phyloP scores from a whole-genome alignment of 2,329 filamentous ascomycete genomes.

The Aspergillus tanneri region DNA sequence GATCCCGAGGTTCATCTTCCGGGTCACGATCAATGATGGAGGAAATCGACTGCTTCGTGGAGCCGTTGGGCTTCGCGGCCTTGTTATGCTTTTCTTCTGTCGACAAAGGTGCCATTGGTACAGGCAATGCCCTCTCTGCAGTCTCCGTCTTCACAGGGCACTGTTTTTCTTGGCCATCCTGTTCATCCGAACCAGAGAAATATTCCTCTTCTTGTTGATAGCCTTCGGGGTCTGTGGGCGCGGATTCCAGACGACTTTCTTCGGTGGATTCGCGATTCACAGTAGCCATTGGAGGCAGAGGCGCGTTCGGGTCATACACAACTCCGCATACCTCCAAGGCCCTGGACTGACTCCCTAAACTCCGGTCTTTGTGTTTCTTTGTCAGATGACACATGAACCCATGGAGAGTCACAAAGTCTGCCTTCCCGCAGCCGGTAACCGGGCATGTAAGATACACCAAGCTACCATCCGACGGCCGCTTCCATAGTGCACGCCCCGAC shows the following conservation, averaged over 20 bases:
- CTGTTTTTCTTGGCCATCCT: slow-evolving; percentile 23
- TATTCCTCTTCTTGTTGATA: slow-evolving; percentile 33
- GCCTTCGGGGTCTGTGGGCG: slow-evolving; percentile 30
- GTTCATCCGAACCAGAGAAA: slow-evolving; percentile 32
- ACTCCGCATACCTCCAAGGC: slow-evolving; percentile 42
- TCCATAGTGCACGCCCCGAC: slow-evolving; percentile 41
- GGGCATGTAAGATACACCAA: slow-evolving; percentile 43
- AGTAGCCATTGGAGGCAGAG: slow-evolving; percentile 34
- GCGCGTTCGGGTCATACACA: slow-evolving; percentile 39
- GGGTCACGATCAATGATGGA: slow-evolving; percentile 41
- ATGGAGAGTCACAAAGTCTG: slow-evolving; percentile 43
- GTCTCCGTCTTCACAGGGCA: slow-evolving; percentile 33
- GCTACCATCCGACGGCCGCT: slow-evolving; percentile 40
- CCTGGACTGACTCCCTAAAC: slow-evolving; percentile 40
- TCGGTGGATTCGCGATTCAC: slow-evolving; percentile 37
- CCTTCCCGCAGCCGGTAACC: slow-evolving; percentile 39
- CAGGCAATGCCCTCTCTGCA: slow-evolving; percentile 24
- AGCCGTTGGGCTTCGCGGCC: slow-evolving; percentile 25
- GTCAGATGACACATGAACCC: slow-evolving; percentile 46
- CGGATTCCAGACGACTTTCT: slow-evolving; percentile 34
- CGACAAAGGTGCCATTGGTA: slow-evolving; percentile 14
- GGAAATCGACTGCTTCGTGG: slow-evolving; percentile 41
- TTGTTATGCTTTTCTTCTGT: slow-evolving; percentile 17
- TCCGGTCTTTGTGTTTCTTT: slow-evolving; percentile 44
- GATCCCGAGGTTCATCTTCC: slow-evolving; percentile 25